Evolutionary conservation across 345 rosid species (phyloP), one percentile per base, ranked within the genome.

Genomic region (Pistacia vera): DNA sequence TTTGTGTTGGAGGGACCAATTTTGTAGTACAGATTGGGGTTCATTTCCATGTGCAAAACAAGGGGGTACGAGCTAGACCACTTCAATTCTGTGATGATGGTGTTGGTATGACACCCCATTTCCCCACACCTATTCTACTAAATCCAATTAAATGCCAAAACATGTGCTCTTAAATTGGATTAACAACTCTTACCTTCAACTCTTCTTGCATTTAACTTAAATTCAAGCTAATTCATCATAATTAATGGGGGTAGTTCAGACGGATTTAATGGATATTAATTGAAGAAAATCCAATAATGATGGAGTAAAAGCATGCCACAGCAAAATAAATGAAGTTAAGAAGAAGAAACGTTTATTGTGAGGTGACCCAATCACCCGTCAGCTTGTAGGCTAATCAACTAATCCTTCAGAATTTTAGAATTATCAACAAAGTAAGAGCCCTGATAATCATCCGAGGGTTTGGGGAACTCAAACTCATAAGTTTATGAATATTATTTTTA

Each of bases 1-100:
- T 41, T 66, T 69, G 36, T 56, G n/a, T 0, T 5, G 8, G 72
- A 54, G 65, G 83, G 83, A 67, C 71, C 83, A 72, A 61, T 76
- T 38, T 59, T 63, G 17, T 72, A 35, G 51, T 38, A 35, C 14
- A 20, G 11, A 38, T 5, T 36, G 51, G 72, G 71, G 28, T 20
- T 68, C 58, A 35, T 30, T 1, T 46, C 72, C 81, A 64, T 74
- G 79, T 81, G 81, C 84, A 38, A 5, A 11, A 41, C 5, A 18
- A 56, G 55, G 72, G n/a, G 72, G 56, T 65, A 9, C 20, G 22
- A 60, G 18, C 38, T 57, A 51, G 68, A 51, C 52, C 54, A 54
- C 13, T 75, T 67, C 66, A 55, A 46, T 72, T 65, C 5, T 33
- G 67, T 30, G 67, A 76, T 75, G 73, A 80, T 71, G 78, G 62